Evolutionary conservation across 2,329 filamentous ascomycete genomes (phyloP).

Genomic region (Cadophora gregata): DNA sequence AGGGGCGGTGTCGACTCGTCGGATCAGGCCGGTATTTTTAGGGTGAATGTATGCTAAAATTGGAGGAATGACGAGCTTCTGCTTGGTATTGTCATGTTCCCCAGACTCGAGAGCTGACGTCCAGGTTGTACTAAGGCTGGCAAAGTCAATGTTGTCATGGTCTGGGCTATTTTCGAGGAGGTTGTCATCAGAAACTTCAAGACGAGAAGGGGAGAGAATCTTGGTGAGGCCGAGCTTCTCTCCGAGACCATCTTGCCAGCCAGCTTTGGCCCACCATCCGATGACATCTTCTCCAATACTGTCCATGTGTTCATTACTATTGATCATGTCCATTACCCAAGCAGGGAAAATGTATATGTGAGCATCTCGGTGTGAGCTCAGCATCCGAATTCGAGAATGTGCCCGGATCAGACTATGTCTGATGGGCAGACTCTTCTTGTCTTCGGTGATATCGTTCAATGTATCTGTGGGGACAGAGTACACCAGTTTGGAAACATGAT

Average conservation of each 20-base stretch:
- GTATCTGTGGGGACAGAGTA: slow-evolving; percentile 88
- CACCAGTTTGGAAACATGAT: slow-evolving; percentile 77
- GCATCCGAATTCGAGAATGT: slow-evolving; percentile 78
- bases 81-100: slow-evolving; percentile 10
- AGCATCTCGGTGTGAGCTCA: slow-evolving; percentile 85
- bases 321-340: slow-evolving; percentile 87
- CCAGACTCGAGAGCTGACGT: slow-evolving; percentile 36
- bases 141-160: slow-evolving; percentile 40
- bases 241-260: slow-evolving; percentile 83
- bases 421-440: slow-evolving; percentile 73
- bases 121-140: slow-evolving; percentile 42
- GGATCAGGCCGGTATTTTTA: slow-evolving; percentile 63
- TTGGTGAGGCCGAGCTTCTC: slow-evolving; percentile 77
- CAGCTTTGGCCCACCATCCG: slow-evolving; percentile 94
- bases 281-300: slow-evolving; percentile 90
- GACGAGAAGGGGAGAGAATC: slow-evolving; percentile 59
- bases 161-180: slow-evolving; percentile 40
- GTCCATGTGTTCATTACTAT: slow-evolving; percentile 80
- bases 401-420: slow-evolving; percentile 77
- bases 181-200: slow-evolving; percentile 47
- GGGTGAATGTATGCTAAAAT: slow-evolving; percentile 85
- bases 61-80: slow-evolving; percentile 64
- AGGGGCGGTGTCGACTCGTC: slow-evolving; percentile 86
- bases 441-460: slow-evolving; percentile 80
- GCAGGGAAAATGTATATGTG: slow-evolving; percentile 94